Evolutionary conservation across 2,329 filamentous ascomycete species (phyloP).

Genomic region (Penicillium sp.): DNA sequence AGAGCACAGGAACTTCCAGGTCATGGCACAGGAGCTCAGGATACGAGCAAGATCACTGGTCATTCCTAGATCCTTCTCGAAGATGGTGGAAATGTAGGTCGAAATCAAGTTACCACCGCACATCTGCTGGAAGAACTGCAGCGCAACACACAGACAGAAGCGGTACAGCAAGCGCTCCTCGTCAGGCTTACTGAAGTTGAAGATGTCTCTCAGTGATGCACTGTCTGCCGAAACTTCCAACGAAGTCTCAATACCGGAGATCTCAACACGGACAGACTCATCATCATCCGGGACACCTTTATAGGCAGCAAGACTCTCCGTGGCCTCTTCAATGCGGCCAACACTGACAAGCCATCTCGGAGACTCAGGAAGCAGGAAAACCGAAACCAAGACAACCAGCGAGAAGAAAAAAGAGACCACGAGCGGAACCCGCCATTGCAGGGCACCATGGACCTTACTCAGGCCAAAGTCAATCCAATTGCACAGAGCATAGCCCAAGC

Average conservation of each 20-base stretch:
- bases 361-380: conserved; percentile 31
- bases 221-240: conserved; percentile 45
- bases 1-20: conserved; percentile 59
- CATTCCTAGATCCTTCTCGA: conserved; percentile 23
- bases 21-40: conserved; percentile 54
- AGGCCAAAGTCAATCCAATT: conserved; percentile 41
- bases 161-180: conserved; percentile 34
- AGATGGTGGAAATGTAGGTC: conserved; percentile 15
- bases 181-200: conserved; percentile 47
- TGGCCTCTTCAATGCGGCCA: conserved; percentile 44
- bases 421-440: conserved; percentile 32
- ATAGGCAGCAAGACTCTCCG: conserved; percentile 33
- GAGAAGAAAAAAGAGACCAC: conserved; percentile 32
- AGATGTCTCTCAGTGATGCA: conserved; percentile 57
- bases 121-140: conserved; percentile 25
- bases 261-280: conserved; percentile 47
- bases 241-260: conserved; percentile 53
- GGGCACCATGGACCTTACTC: conserved; percentile 20
- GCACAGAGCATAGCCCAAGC: conserved; percentile 30
- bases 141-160: conserved; percentile 16
- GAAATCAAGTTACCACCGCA: conserved; percentile 20
- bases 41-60: conserved; percentile 27
- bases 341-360: conserved; percentile 38
- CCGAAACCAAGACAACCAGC: conserved; percentile 25
- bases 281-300: conserved; percentile 52